Conservation (phyloP, 208 protist genomes). For the Trypanosoma cruzi region DNA sequence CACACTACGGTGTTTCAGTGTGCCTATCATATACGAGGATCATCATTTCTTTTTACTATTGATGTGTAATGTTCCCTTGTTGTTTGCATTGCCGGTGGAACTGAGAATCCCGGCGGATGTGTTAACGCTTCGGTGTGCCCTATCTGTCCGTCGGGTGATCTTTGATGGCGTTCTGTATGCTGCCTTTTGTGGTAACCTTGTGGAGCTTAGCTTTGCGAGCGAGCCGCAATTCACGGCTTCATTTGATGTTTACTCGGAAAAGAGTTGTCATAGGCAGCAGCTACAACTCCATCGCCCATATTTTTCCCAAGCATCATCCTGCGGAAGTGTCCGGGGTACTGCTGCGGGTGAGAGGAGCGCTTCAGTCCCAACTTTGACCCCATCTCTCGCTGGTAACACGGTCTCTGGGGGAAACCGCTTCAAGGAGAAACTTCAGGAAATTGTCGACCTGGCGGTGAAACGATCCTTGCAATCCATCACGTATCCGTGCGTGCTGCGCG, state of each 20-base stretch:
- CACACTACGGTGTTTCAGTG: slow-evolving; percentile 59
- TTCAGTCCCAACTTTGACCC: slow-evolving; percentile 10
- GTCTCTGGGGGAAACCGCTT: slow-evolving; percentile 9
- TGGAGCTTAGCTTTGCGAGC: slow-evolving; percentile 74
- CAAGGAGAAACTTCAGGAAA: slow-evolving; percentile 79
- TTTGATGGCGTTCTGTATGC: slow-evolving; percentile 65
- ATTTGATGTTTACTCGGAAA: slow-evolving; percentile 35
- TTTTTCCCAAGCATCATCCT: not conserved
- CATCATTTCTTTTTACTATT: slow-evolving; percentile 59
- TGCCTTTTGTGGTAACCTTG: slow-evolving; percentile 42
- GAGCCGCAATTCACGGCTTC: slow-evolving; percentile 66
- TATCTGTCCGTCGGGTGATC: slow-evolving; percentile 49
- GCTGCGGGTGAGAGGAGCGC: not conserved
- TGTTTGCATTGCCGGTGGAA: slow-evolving; percentile 41
- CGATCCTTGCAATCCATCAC: slow-evolving; percentile 56
- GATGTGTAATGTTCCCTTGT: slow-evolving; percentile 57
- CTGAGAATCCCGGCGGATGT: slow-evolving; percentile 66
- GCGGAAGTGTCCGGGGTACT: not conserved
- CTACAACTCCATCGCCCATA: not conserved
- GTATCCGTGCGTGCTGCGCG: slow-evolving; percentile 69
- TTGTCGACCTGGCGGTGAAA: slow-evolving; percentile 64
- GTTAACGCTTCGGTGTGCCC: slow-evolving; percentile 56
- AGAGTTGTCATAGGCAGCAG: not conserved
- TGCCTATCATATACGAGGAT: slow-evolving; percentile 78
- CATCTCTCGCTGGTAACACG: not conserved